A percentile compares a stretch with the other conserved stretches of the same genome.
phyloP scores from a whole-genome alignment of 2,329 filamentous ascomycete species.

The Lachnellula cervina region DNA sequence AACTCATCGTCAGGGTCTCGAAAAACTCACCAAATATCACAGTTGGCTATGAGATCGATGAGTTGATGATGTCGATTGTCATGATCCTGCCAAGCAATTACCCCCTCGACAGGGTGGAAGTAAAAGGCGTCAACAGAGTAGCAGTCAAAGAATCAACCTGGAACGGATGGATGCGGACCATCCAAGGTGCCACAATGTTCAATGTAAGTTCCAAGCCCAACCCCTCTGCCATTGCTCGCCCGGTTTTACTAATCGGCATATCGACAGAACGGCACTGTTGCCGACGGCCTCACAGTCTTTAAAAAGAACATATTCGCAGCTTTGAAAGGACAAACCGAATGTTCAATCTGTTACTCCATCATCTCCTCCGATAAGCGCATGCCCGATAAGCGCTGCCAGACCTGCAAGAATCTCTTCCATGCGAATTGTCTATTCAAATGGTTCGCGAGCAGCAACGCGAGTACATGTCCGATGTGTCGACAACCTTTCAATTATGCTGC shows the following conservation, averaged over 20 bases:
- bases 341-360: constrained; percentile 94
- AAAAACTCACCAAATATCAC: constrained; percentile 69
- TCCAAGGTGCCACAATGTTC: constrained; percentile 89
- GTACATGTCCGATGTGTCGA: constrained; percentile 86
- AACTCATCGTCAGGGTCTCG: constrained; percentile 65
- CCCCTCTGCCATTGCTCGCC: neutral
- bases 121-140: constrained; percentile 74
- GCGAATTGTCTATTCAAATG: constrained; percentile 87
- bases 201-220: constrained; percentile 46
- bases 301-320: constrained; percentile 81
- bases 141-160: constrained; percentile 88
- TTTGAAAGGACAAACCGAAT: constrained; percentile 89
- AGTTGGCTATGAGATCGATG: constrained; percentile 83
- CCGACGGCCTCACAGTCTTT: constrained; percentile 82
- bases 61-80: constrained; percentile 76
- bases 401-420: constrained; percentile 94
- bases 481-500: constrained; percentile 68
- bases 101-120: constrained; percentile 72
- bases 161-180: constrained; percentile 83
- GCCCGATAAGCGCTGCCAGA: constrained; percentile 85
- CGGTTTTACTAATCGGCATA: constrained; percentile 1
- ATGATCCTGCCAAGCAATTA: constrained; percentile 77
- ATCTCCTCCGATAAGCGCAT: constrained; percentile 83
- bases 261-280: constrained; percentile 70
- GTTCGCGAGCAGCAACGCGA: constrained; percentile 92